These are phyloP conservation scores for Argentina anserina DNA, from an alignment of 306 rosid species.

Conservation along the genomic window DNA sequence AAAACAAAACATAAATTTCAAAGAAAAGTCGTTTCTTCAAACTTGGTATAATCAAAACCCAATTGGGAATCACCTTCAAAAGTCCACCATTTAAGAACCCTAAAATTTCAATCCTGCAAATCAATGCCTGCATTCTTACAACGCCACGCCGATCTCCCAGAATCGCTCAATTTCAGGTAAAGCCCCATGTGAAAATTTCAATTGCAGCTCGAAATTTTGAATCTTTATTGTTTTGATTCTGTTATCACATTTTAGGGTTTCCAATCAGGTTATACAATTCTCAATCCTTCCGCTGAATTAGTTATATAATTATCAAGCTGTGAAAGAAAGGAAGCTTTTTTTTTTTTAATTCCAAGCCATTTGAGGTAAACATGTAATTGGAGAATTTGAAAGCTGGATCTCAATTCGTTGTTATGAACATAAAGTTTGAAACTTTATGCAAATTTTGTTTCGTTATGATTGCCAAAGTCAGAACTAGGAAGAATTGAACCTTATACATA, in stretches of 20 bases:
- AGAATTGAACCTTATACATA: neutral
- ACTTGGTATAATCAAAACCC: no score
- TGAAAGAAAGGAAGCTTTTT: neutral
- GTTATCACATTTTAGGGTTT: neutral
- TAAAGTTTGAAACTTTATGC: neutral
- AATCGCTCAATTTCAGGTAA: conserved; percentile 20
- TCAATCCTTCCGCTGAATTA: neutral
- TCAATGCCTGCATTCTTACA: conserved; percentile 16
- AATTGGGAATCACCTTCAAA: neutral
- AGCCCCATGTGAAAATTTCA: neutral
- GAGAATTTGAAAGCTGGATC: neutral
- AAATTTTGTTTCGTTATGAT: neutral
- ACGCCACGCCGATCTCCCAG: conserved; percentile 14
- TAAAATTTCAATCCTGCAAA: neutral
- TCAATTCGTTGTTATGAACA: neutral
- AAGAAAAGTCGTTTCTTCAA: neutral
- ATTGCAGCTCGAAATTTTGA: neutral
- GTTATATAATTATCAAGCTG: no score
- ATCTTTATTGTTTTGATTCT: neutral
- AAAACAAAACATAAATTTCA: no score
- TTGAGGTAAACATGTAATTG: neutral
- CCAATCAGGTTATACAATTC: neutral
- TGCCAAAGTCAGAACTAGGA: neutral
- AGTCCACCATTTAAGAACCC: conserved; percentile 6
- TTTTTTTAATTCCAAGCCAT: neutral